phyloP scores from a whole-genome alignment of 2,329 filamentous ascomycete species.

The Neonectria neomacrospora region DNA sequence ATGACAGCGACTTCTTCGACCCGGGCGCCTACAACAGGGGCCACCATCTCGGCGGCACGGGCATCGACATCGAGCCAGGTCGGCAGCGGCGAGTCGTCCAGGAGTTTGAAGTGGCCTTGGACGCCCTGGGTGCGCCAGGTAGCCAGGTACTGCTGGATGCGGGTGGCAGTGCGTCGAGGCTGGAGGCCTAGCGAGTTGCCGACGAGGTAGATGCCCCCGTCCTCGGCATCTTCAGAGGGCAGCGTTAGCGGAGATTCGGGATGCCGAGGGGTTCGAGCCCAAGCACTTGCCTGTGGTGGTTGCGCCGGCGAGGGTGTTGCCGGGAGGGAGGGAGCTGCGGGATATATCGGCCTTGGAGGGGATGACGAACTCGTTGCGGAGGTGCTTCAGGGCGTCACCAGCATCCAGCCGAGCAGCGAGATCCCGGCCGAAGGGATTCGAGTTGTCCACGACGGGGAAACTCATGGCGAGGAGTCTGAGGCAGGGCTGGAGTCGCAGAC shows the following conservation, averaged over 20 bases:
- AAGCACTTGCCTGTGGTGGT: constrained; percentile 19
- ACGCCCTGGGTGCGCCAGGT: constrained; percentile 86
- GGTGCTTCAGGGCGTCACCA: constrained; percentile 63
- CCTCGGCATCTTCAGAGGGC: constrained; percentile 13
- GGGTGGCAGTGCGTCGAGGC: constrained; percentile 67
- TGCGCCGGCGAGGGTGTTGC: neutral
- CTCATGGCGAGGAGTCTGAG: constrained; percentile 29
- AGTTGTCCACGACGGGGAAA: constrained; percentile 16
- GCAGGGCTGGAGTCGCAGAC: neutral
- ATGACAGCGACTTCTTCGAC: constrained; percentile 80
- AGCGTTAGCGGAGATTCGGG: neutral
- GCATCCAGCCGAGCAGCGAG: constrained; percentile 58
- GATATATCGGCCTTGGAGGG: constrained; percentile 59
- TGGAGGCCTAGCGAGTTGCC: constrained; percentile 88
- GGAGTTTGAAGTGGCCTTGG: constrained; percentile 78
- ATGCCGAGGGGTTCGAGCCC: neutral
- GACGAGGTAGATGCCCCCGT: constrained; percentile 75
- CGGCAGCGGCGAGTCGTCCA: constrained; percentile 72
- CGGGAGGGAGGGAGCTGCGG: constrained; percentile 42
- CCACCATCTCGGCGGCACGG: constrained; percentile 74
- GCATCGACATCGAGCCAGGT: constrained; percentile 81
- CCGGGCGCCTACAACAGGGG: constrained; percentile 74
- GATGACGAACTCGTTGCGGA: constrained; percentile 76
- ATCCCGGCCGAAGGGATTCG: constrained; percentile 26
- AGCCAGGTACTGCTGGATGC: constrained; percentile 74